Percentiles rank a stretch among this genome's conserved stretches.
Conservation (phyloP, 1,139 yeast genomes). For the Saccharomyces hybrid region DNA sequence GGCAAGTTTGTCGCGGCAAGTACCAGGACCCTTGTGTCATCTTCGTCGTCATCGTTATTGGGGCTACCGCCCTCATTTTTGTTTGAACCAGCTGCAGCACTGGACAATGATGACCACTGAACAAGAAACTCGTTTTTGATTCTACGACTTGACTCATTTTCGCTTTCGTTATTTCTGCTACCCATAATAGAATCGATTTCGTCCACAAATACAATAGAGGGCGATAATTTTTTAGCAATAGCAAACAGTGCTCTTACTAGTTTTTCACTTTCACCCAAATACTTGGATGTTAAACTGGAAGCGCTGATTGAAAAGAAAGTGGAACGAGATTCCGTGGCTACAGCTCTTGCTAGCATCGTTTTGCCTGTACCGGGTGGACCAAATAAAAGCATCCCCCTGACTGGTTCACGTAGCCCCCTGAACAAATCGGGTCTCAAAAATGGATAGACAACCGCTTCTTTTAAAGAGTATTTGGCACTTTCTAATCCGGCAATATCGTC, state of each 20-base stretch:
- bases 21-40: constrained; percentile 71
- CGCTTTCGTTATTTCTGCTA: constrained; percentile 65
- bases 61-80: constrained; percentile 41
- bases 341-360: constrained; percentile 95
- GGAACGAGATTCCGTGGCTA: constrained; percentile 91
- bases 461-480: constrained; percentile 77
- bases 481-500: constrained; percentile 94
- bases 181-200: constrained; percentile 66
- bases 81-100: constrained; percentile 75
- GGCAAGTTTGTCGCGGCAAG: constrained; percentile 95
- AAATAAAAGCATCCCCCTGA: constrained; percentile 47
- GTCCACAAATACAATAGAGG: no score
- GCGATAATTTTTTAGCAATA: no score
- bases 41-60: constrained; percentile 37
- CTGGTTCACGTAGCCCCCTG: constrained; percentile 88
- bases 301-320: constrained; percentile 66
- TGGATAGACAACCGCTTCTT: constrained; percentile 96
- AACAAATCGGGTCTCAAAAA: constrained; percentile 89
- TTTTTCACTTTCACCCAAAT: no score
- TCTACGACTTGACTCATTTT: constrained; percentile 84
- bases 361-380: constrained; percentile 95
- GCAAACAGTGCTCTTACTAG: no score
- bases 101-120: constrained; percentile 91
- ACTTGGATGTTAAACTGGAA: no score
- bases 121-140: constrained; percentile 90